A percentile compares a stretch with the other conserved stretches of the same genome.
Conservation (phyloP, 345 rosid genomes). For the Euphorbia tirucalli region DNA sequence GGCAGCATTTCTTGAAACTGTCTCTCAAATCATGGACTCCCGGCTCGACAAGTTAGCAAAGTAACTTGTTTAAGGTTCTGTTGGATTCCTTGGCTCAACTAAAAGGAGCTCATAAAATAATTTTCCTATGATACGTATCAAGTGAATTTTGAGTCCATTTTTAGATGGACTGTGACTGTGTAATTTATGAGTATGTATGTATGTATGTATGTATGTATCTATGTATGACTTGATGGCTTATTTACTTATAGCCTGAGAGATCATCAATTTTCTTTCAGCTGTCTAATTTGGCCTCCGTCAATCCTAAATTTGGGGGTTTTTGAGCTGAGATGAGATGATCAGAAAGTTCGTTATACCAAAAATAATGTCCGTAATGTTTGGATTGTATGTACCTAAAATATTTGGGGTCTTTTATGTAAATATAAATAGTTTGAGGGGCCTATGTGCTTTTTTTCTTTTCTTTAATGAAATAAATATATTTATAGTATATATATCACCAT, state of each 20-base stretch:
- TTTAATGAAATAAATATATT: no score
- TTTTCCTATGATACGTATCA: conserved; percentile 7
- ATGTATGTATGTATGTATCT: neutral
- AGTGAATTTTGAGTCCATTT: conserved; percentile 33
- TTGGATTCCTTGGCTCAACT: conserved; percentile 3
- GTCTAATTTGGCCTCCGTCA: conserved; percentile 19
- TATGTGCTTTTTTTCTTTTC: no score
- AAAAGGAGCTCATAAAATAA: neutral
- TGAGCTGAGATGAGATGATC: conserved; percentile 16
- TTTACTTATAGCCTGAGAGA: conserved; percentile 30
- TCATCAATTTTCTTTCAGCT: conserved; percentile 20
- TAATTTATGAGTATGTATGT: conserved; percentile 13
- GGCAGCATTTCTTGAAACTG: conserved; percentile 59
- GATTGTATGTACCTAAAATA: conserved; percentile 8
- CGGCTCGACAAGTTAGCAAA: conserved; percentile 49
- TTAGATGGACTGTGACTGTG: conserved; percentile 38
- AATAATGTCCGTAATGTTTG: conserved; percentile 27
- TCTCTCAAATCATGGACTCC: conserved; percentile 59
- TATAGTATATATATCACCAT: no score
- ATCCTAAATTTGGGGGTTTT: conserved; percentile 11
- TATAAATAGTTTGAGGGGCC: neutral
- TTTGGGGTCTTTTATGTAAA: neutral
- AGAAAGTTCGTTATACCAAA: conserved; percentile 29
- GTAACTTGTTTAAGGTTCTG: conserved; percentile 14
- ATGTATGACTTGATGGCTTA: conserved; percentile 39